These are phyloP conservation scores for Linnemannia zychae DNA, from an alignment of 192 early-diverging fungal genomes.

Conservation along the genomic window DNA sequence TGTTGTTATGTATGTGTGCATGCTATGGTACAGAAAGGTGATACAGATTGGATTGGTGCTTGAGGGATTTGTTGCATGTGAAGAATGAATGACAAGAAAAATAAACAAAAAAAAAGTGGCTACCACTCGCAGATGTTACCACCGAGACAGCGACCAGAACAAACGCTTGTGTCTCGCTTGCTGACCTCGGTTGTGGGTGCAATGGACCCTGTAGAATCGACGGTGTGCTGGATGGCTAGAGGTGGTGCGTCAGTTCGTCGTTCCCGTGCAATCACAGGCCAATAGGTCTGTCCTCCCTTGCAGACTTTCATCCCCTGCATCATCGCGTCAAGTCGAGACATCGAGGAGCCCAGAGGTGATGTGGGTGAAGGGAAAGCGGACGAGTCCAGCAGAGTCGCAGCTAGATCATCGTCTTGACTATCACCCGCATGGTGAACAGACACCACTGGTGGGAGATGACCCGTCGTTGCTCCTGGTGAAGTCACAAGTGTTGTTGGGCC, in stretches of 20 bases:
- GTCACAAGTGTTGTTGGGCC: neutral
- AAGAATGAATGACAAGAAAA: neutral
- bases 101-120: neutral
- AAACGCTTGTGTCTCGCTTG: conserved; percentile 22
- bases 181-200: neutral
- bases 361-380: conserved; percentile 9
- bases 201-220: conserved; percentile 13
- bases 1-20: neutral
- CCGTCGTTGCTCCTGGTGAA: conserved; percentile 12
- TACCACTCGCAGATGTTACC: conserved; percentile 46
- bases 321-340: neutral
- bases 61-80: neutral
- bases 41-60: conserved; percentile 1
- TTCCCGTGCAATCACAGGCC: conserved; percentile 39
- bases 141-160: conserved; percentile 41
- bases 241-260: neutral
- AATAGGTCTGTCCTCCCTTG: conserved; percentile 52
- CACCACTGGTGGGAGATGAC: conserved; percentile 33
- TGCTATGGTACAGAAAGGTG: conserved; percentile 9
- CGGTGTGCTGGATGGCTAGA: neutral
- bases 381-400: neutral
- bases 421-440: neutral
- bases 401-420: neutral
- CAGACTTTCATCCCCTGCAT: conserved; percentile 31
- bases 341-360: neutral